Evolutionary conservation across 352 stramenopile species (phyloP), one percentile per base, ranked within the genome.

Genomic region (Lagenidium sp.): DNA sequence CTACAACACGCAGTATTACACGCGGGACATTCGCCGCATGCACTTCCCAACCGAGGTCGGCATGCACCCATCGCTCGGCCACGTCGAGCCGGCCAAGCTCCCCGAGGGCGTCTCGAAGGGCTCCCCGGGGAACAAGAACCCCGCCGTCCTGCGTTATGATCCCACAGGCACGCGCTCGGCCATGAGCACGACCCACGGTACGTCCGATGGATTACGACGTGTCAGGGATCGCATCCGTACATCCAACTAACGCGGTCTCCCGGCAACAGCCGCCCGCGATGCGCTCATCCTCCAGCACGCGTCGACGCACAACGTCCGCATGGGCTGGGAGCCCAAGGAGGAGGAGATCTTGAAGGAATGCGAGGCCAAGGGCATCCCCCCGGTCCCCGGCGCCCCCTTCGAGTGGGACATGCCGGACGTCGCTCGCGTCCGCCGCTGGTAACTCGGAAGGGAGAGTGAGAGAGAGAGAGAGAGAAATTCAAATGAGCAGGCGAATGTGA

Each of bases 1-100:
- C 37, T 95, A 94, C 74, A 88, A 87, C 57, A 95, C 55, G 31
- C 59, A 92, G 30, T 95, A 92, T 73, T 95, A 95, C 64, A 93
- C 81, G 68, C 78, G 82, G 48, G 82, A 95, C 53, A 72, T 85
- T 36, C 74, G 76, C 40, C 72, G 80, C 54, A 83, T 88, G 51
- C 57, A 57, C 24, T 66, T 62, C 55, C 65, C 79, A 25, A 64
- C 66, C 15, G 66, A 83, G 23, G 68, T 87, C 41, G 78, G 71
- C 43, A 57, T 88, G 54, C 80, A 92, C 60, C 80, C 80, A 34
- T 82, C 75, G 38, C 63, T 92, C 23, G 68, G 63, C 11, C 41
- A 67, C 26, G 55, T 71, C 44, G 66, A 77, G 60, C 71, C 59
- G 31, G 68, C 60, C 3, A 57, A 87, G 55, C 63, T 91, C 25